Conservation (phyloP, 768 basidiomycete genomes). For the Lactarius indigo region DNA sequence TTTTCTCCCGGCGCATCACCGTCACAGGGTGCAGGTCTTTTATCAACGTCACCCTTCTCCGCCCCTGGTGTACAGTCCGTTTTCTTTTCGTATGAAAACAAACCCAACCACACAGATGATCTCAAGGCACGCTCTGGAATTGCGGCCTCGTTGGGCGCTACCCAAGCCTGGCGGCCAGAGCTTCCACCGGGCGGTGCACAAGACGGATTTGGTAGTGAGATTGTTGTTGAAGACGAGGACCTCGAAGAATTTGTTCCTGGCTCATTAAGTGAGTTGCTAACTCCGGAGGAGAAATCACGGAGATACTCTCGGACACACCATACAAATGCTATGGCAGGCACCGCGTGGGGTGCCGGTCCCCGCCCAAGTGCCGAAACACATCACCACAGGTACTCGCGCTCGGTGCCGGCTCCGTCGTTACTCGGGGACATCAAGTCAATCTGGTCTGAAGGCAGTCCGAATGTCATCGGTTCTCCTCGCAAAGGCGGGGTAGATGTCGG, state of each 20-base stretch:
- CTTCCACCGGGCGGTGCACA: conserved; percentile 11
- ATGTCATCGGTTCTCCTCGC: conserved; percentile 38
- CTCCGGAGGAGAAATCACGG: conserved; percentile 80
- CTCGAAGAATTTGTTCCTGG: conserved; percentile 88
- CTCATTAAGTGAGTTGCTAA: conserved; percentile 83
- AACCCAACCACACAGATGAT: conserved; percentile 31
- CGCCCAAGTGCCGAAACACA: conserved; percentile 30
- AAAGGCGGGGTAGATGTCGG: conserved; percentile 26
- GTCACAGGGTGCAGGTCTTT: conserved; percentile 35
- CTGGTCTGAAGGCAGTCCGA: conserved; percentile 60
- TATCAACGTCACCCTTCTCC: conserved; percentile 71
- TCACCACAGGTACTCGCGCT: conserved; percentile 76
- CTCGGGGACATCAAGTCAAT: conserved; percentile 75
- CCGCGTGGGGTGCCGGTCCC: conserved; percentile 24
- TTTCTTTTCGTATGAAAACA: conserved; percentile 41
- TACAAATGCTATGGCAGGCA: conserved; percentile 32
- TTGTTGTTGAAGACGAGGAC: conserved; percentile 66
- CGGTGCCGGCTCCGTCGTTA: conserved; percentile 74
- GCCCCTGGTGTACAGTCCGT: conserved; percentile 62
- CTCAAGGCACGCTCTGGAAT: conserved; percentile 46
- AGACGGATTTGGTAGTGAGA: conserved; percentile 30
- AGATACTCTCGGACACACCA: conserved; percentile 73
- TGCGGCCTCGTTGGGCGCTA: conserved; percentile 62
- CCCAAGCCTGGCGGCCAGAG: conserved; percentile 41
- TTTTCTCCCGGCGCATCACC: conserved; percentile 64